Conservation (phyloP, 129 eudicot species). For the Centrapalus pauciflorus region DNA sequence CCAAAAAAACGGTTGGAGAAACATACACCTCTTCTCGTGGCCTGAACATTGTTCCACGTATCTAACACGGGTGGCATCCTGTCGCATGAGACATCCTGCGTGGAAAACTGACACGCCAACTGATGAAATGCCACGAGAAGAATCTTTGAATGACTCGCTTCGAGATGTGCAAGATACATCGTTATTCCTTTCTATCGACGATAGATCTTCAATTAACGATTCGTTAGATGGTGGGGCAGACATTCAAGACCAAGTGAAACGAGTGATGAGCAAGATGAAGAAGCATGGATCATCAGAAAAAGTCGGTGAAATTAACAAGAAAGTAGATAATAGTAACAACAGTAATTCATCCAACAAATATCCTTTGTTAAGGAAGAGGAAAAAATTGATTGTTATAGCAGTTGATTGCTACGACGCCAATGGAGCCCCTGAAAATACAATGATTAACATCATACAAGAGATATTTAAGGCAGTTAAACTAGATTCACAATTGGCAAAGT, state of each 20-base stretch:
- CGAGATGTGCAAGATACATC: slow-evolving; percentile 82
- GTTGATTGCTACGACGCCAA: slow-evolving; percentile 76
- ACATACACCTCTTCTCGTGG: slow-evolving; percentile 90
- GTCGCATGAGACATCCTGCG: slow-evolving; percentile 89
- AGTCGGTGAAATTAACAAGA: slow-evolving; percentile 23
- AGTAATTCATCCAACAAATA: slow-evolving; percentile 43
- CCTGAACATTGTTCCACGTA: slow-evolving; percentile 90
- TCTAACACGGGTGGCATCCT: slow-evolving; percentile 73
- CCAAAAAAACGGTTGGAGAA: slow-evolving; percentile 75
- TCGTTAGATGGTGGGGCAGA: slow-evolving; percentile 42
- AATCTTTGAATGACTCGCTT: slow-evolving; percentile 72
- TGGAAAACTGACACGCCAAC: slow-evolving; percentile 87
- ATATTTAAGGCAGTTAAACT: slow-evolving; percentile 46
- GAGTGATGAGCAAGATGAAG: slow-evolving; percentile 62
- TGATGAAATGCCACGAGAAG: slow-evolving; percentile 51
- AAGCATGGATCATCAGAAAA: slow-evolving; percentile 34
- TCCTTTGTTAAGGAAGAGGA: slow-evolving; percentile 71
- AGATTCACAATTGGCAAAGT: slow-evolving; percentile 47
- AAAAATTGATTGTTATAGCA: slow-evolving; percentile 63
- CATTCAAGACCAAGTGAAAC: slow-evolving; percentile 79
- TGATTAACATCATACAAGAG: slow-evolving; percentile 54
- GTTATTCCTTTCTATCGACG: slow-evolving; percentile 67
- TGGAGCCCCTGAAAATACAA: slow-evolving; percentile 62
- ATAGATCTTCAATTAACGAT: slow-evolving; percentile 55
- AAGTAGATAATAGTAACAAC: slow-evolving; percentile 10